These are phyloP conservation scores for Solanum bulbocastanum DNA, from an alignment of 257 asterid species.

Conservation along the genomic window DNA sequence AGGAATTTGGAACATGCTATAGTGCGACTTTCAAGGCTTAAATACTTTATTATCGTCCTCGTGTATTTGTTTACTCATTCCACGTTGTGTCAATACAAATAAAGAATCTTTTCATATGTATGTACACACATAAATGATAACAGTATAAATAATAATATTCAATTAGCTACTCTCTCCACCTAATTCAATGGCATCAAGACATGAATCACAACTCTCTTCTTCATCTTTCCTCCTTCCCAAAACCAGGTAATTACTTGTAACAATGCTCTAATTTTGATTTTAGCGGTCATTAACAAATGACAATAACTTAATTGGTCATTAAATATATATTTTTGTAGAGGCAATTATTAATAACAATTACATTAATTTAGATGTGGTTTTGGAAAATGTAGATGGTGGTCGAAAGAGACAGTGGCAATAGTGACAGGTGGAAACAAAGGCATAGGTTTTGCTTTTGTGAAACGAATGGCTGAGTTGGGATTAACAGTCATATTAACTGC, in stretches of 20 bases:
- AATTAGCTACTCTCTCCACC: neutral
- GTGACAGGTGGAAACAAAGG: slow-evolving; percentile 83
- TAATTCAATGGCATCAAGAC: slow-evolving; percentile 11
- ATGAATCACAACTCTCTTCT: slow-evolving; percentile 4
- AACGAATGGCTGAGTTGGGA: slow-evolving; percentile 51
- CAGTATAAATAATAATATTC: neutral
- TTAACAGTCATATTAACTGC: slow-evolving; percentile 72
- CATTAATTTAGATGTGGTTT: neutral
- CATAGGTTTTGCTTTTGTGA: slow-evolving; percentile 55
- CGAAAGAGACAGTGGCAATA: slow-evolving; percentile 58
- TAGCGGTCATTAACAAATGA: too few species aligned
- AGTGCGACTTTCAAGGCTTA: too few species aligned
- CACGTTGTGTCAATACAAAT: neutral
- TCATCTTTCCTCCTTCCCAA: slow-evolving; percentile 17
- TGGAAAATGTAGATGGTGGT: slow-evolving; percentile 61
- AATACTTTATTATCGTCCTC: too few species aligned
- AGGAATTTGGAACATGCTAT: too few species aligned
- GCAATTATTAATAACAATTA: too few species aligned
- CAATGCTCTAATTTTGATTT: neutral
- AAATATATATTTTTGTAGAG: too few species aligned
- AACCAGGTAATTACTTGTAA: slow-evolving; percentile 19
- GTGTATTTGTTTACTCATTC: neutral
- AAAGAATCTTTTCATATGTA: neutral
- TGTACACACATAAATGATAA: neutral
- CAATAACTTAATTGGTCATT: too few species aligned